Evolutionary conservation across 768 basidiomycete species (phyloP), one percentile per base, ranked within the genome.

Genomic region (Termitomyces sp.): DNA sequence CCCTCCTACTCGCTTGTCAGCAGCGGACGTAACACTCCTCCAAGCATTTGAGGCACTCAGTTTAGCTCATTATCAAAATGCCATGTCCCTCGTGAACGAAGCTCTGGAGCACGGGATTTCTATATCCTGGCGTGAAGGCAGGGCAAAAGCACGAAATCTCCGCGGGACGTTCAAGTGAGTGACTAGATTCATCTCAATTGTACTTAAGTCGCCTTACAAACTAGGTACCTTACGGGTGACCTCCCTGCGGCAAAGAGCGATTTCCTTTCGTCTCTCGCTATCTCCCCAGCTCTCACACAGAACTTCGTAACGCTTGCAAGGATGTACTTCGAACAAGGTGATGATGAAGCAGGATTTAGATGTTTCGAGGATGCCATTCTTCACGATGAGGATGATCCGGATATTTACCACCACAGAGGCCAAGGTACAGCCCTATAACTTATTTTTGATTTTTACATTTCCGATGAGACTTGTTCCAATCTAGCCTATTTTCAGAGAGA

Each of bases 361-460:
- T 91, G 89, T 70, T 98, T 98, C 69, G 94, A 95, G 45, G 79
- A 88, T 60, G 97, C 97, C 0, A 87, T 94, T 68, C 76, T 80
- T 65, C 82, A 89, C 64, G 87, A 98, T 66, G 74, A 86, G 7
- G 76, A 86, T 53, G 95, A 98, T 73, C 88, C 96, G 0, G 96
- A 98, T 72, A 93, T 96, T 56, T 98, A 93, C 79, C 98, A 99
- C 74, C 97, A 99, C 72, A 92, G 95, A 66, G 96, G 96, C 39
- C 96, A 98, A 80, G 91, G 92, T 90, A 51, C 39, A 80, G 56
- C 4, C 43, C 20, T 61, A 54, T 45, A 13, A 30, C 44, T 44
- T 43, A 22, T 45, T 9, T n/a, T n/a, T 27, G n/a, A 33, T 32
- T 37, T 12, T 24, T 4, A 32, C 5, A 24, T 33, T 37, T 49